A percentile compares a stretch with the other conserved stretches of the same genome.
These are phyloP conservation scores for Eucalyptus sp. DNA, from an alignment of 345 rosid species.

Conservation along the genomic window DNA sequence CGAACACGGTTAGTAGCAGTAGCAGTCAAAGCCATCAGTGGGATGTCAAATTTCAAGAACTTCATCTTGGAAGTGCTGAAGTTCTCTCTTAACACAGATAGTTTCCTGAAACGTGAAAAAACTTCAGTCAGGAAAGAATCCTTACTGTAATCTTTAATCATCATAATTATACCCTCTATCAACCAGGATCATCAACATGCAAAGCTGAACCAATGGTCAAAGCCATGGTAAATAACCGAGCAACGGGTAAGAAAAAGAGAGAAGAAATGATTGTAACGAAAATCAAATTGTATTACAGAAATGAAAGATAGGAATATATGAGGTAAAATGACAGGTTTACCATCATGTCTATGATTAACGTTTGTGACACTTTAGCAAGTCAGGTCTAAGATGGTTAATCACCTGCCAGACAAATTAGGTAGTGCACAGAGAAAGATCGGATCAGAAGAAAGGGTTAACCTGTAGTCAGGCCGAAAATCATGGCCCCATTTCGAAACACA, in stretches of 20 bases:
- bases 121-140: not conserved
- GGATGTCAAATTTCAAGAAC: constrained; percentile 52
- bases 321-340: not conserved
- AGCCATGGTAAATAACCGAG: not conserved
- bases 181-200: not conserved
- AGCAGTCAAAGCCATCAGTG: constrained; percentile 92
- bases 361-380: not conserved
- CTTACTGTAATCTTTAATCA: not conserved
- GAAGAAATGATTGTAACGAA: not conserved
- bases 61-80: constrained; percentile 41
- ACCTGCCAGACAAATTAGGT: not conserved
- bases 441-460: constrained; percentile 19
- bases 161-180: not conserved
- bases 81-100: constrained; percentile 58
- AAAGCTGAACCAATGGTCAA: not conserved
- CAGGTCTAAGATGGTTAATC: not conserved
- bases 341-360: not conserved
- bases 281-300: not conserved
- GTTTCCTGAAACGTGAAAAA: constrained; percentile 33
- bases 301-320: not conserved
- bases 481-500: constrained; percentile 98
- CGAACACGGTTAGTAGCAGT: constrained; percentile 72
- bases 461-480: constrained; percentile 78
- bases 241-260: not conserved
- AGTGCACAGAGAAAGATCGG: not conserved